Conservation (phyloP, 1,284 basidiomycete species). For the Ceratorhiza oryzae-sativae region DNA sequence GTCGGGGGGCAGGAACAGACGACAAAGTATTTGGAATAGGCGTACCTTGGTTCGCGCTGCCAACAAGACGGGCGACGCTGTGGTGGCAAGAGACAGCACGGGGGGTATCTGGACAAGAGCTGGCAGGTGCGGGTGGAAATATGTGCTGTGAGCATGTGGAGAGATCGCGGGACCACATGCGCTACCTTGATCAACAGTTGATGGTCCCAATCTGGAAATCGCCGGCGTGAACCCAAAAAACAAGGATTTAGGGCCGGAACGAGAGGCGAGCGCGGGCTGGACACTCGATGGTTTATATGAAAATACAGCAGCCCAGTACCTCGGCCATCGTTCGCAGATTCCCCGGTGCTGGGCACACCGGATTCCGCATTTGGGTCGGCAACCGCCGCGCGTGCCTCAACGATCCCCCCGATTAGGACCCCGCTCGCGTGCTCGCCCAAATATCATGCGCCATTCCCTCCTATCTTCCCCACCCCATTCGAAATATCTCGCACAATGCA, state of each 20-base stretch:
- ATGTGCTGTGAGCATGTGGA: slow-evolving; percentile 39
- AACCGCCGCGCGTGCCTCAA: slow-evolving; percentile 3
- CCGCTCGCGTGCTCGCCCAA: neutral
- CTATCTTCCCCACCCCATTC: neutral
- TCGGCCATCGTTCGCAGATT: slow-evolving; percentile 21
- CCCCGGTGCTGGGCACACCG: slow-evolving; percentile 26
- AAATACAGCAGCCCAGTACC: neutral
- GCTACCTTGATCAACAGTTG: slow-evolving; percentile 28
- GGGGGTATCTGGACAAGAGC: slow-evolving; percentile 30
- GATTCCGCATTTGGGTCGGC: slow-evolving; percentile 24
- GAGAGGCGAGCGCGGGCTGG: neutral
- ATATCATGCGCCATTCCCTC: slow-evolving; percentile 32
- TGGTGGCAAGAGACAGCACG: slow-evolving; percentile 17
- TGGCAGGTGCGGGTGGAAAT: slow-evolving; percentile 6
- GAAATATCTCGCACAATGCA: neutral
- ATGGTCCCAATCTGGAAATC: slow-evolving; percentile 28
- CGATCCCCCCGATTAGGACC: slow-evolving; percentile 20
- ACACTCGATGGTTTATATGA: slow-evolving; percentile 7
- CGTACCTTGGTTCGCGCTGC: slow-evolving; percentile 21
- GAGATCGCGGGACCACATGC: slow-evolving; percentile 35
- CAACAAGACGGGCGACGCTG: neutral
- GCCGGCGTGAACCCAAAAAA: slow-evolving; percentile 16
- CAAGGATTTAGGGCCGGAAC: slow-evolving; percentile 8
- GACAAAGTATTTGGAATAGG: slow-evolving; percentile 13
- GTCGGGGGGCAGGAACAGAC: slow-evolving; percentile 11